Conservation (phyloP, 2,329 filamentous ascomycete genomes). For the Fusarium sulawesiense region DNA sequence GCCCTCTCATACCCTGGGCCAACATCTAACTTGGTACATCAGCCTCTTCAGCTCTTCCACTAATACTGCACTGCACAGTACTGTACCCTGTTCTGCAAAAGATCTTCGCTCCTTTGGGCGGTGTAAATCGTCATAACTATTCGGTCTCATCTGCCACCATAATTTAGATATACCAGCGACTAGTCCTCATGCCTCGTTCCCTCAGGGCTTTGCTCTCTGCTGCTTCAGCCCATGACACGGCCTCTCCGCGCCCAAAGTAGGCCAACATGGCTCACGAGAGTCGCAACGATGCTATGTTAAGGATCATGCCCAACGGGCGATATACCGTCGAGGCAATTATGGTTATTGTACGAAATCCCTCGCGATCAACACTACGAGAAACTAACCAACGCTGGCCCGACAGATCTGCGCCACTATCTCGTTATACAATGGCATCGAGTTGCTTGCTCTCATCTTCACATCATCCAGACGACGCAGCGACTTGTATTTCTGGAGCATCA, state of each 20-base stretch:
- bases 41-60: constrained; percentile 6
- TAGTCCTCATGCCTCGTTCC: constrained; percentile 1
- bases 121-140: constrained; percentile 12
- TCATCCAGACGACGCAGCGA: constrained; percentile 28
- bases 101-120: background rate
- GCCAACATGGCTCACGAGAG: constrained; percentile 21
- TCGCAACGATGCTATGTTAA: constrained; percentile 14
- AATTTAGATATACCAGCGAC: background rate
- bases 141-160: background rate
- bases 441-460: constrained; percentile 32
- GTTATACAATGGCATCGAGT: constrained; percentile 33
- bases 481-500: constrained; percentile 34
- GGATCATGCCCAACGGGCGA: constrained; percentile 1
- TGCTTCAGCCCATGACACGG: constrained; percentile 18
- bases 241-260: constrained; percentile 7
- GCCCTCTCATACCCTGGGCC: background rate
- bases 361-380: background rate
- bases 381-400: background rate
- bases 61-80: background rate
- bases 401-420: constrained; percentile 31
- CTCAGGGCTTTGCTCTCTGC: background rate
- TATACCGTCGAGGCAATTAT: constrained; percentile 32
- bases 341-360: constrained; percentile 31
- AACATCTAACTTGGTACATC: constrained; percentile 1
- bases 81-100: background rate